These are phyloP conservation scores for Calonectria pauciramosa DNA, from an alignment of 2,329 filamentous ascomycete genomes.

Conservation along the genomic window DNA sequence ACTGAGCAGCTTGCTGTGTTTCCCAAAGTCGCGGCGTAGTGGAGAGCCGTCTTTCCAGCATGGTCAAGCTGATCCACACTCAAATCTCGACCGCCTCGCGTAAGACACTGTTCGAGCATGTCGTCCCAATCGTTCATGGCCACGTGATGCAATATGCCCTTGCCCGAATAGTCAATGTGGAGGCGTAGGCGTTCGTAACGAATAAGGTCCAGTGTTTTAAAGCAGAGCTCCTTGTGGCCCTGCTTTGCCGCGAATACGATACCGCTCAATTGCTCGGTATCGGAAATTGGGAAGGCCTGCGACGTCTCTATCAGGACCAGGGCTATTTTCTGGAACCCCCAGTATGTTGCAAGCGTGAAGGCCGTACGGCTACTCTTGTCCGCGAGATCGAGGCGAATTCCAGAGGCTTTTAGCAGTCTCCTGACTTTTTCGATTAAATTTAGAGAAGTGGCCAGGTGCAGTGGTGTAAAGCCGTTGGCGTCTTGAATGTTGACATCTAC, in stretches of 20 bases:
- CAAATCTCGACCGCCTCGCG: not conserved
- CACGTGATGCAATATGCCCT: constrained; percentile 1
- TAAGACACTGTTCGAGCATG: not conserved
- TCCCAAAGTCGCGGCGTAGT: constrained; percentile 9
- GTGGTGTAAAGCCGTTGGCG: not conserved
- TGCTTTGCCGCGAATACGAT: constrained; percentile 14
- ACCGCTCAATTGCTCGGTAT: not conserved
- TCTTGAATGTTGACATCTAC: constrained; percentile 12
- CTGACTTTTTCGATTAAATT: not conserved
- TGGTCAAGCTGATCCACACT: constrained; percentile 7
- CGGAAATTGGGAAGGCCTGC: not conserved
- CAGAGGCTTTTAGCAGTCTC: not conserved
- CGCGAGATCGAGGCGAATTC: not conserved
- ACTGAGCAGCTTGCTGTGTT: not conserved
- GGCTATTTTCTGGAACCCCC: constrained; percentile 6
- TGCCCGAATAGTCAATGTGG: not conserved
- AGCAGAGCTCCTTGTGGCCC: constrained; percentile 3
- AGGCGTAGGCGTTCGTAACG: not conserved
- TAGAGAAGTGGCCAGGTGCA: not conserved
- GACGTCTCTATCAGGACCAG: constrained; percentile 11
- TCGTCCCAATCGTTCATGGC: constrained; percentile 11
- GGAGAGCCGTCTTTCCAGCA: not conserved
- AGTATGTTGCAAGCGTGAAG: constrained; percentile 7
- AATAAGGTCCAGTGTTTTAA: not conserved
- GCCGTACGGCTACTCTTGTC: constrained; percentile 16